phyloP scores from a whole-genome alignment of 305 asterid species.

The Lippia alba region DNA sequence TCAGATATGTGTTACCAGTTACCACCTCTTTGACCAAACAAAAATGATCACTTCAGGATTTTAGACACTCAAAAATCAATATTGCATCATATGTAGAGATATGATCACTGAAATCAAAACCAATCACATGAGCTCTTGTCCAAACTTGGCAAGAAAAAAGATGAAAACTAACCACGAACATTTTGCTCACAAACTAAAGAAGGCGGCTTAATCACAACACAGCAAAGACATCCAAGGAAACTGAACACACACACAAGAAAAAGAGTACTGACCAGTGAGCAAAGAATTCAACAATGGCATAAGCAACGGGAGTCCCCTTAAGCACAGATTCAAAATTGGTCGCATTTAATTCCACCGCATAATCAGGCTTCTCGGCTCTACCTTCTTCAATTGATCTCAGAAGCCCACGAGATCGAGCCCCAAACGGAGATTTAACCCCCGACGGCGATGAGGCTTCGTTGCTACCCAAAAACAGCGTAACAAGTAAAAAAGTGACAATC shows the following conservation, averaged over 20 bases:
- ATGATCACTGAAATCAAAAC: no score
- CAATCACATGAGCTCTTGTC: slow-evolving; percentile 1
- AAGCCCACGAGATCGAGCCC: slow-evolving; percentile 59
- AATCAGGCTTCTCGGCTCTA: slow-evolving; percentile 45
- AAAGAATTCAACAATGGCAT: slow-evolving; percentile 82
- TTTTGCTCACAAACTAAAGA: no score
- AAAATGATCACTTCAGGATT: not conserved
- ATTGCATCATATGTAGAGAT: no score
- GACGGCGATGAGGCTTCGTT: slow-evolving; percentile 10
- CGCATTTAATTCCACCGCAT: slow-evolving; percentile 75
- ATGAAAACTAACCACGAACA: not conserved
- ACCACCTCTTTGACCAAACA: not conserved
- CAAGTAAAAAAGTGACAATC: slow-evolving; percentile 35
- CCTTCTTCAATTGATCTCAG: slow-evolving; percentile 53
- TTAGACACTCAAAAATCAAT: no score
- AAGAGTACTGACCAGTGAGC: slow-evolving; percentile 73
- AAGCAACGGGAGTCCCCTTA: slow-evolving; percentile 68
- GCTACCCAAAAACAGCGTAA: slow-evolving; percentile 32
- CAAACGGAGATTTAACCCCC: slow-evolving; percentile 32
- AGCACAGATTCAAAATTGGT: slow-evolving; percentile 73
- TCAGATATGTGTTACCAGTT: no score
- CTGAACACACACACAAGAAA: no score
- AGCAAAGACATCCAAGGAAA: slow-evolving; percentile 6
- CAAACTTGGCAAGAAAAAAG: not conserved
- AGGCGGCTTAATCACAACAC: not conserved